phyloP scores from a whole-genome alignment of 176 grass and related monocot species.

The Musa schizocarpa region DNA sequence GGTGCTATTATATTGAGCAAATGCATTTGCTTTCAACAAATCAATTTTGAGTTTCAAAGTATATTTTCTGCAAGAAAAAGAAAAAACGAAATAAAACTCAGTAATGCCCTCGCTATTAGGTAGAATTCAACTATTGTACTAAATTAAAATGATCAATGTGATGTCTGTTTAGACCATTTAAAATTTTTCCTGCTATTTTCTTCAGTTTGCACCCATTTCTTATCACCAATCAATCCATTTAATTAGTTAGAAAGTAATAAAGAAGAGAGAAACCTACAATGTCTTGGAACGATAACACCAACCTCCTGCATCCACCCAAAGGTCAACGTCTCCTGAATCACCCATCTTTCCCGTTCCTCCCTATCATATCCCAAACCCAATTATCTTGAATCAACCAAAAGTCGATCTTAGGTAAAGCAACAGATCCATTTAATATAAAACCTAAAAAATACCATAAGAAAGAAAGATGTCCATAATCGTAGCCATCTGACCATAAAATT shows the following conservation, averaged over 20 bases:
- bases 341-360: constrained; percentile 1
- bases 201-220: background rate
- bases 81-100: background rate
- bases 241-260: background rate
- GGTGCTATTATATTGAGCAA: background rate
- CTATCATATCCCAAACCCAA: background rate
- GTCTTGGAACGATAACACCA: background rate
- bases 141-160: background rate
- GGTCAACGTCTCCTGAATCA: background rate
- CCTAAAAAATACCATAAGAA: too few species aligned
- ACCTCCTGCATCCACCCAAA: background rate
- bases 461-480: too few species aligned
- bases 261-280: background rate
- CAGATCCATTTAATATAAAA: too few species aligned
- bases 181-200: background rate
- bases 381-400: background rate
- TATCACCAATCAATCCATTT: background rate
- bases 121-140: too few species aligned
- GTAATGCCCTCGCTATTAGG: too few species aligned
- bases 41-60: background rate
- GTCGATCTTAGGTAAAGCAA: too few species aligned
- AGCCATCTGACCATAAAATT: too few species aligned
- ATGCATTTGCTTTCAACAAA: background rate
- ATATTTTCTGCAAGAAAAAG: background rate
- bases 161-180: too few species aligned